These are phyloP conservation scores for Pascua guehoae DNA, from an alignment of 1,284 basidiomycete species.

Conservation along the genomic window DNA sequence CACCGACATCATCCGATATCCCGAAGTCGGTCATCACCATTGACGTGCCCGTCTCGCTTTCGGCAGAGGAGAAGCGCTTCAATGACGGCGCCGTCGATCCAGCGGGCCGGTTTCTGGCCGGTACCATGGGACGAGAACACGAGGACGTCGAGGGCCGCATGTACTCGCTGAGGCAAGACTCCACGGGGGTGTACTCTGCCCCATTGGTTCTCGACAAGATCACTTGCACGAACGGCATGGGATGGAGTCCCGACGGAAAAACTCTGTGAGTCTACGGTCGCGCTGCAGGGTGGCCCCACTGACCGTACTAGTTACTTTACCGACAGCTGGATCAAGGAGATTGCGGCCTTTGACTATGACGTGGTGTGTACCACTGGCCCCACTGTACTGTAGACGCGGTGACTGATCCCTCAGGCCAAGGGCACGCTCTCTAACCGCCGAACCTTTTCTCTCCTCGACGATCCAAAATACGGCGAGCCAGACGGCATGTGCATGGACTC, in stretches of 20 bases:
- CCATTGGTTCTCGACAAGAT: conserved; percentile 15
- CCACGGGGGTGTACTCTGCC: not conserved
- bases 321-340: conserved; percentile 23
- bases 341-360: conserved; percentile 23
- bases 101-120: conserved; percentile 22
- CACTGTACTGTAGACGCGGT: not conserved
- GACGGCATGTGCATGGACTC: conserved; percentile 26
- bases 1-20: conserved; percentile 1
- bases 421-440: conserved; percentile 15
- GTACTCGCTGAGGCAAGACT: conserved; percentile 6
- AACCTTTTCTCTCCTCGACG: conserved; percentile 11
- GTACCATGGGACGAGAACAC: conserved; percentile 19
- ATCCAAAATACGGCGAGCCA: conserved; percentile 7
- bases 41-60: not conserved
- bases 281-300: too few species aligned
- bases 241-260: conserved; percentile 18
- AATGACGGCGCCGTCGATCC: conserved; percentile 27
- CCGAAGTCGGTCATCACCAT: conserved; percentile 3
- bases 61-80: conserved; percentile 14
- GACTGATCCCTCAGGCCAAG: not conserved
- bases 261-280: conserved; percentile 6
- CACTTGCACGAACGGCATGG: conserved; percentile 29
- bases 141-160: conserved; percentile 9
- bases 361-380: conserved; percentile 3
- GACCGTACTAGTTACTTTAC: conserved; percentile 14